These are phyloP conservation scores for Ogataea chonburiensis DNA, from an alignment of 805 yeast species.

Conservation along the genomic window DNA sequence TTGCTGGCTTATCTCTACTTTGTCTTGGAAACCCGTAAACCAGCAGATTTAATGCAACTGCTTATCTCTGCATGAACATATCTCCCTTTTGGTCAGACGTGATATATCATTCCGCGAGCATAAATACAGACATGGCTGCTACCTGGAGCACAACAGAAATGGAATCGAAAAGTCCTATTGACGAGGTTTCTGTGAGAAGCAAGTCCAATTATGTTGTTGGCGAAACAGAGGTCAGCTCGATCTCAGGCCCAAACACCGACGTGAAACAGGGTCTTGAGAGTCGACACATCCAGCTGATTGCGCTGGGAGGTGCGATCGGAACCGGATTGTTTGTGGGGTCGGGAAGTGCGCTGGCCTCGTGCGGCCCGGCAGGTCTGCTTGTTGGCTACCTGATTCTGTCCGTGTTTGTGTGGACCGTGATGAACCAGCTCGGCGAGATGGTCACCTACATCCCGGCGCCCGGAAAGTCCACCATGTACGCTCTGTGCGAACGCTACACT, in stretches of 20 bases:
- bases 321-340: conserved; percentile 54
- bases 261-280: conserved; percentile 42
- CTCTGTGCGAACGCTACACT: conserved; percentile 33
- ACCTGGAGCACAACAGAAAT: background rate
- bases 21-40: too few species aligned
- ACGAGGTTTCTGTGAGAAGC: conserved; percentile 1
- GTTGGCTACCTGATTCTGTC: conserved; percentile 64
- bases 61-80: too few species aligned
- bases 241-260: conserved; percentile 2
- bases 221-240: conserved; percentile 6
- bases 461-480: conserved; percentile 66
- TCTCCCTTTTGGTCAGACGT: too few species aligned
- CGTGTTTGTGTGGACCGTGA: conserved; percentile 60
- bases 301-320: conserved; percentile 71
- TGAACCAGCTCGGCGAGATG: conserved; percentile 66
- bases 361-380: conserved; percentile 46
- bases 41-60: too few species aligned
- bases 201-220: conserved; percentile 4
- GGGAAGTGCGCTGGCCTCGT: conserved; percentile 36
- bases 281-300: conserved; percentile 59
- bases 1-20: too few species aligned
- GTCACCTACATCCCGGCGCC: conserved; percentile 60
- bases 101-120: too few species aligned
- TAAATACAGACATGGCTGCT: too few species aligned
- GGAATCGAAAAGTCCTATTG: background rate